phyloP scores from a whole-genome alignment of 108 stramenopile genomes.

The Fragilariopsis cylindrus region DNA sequence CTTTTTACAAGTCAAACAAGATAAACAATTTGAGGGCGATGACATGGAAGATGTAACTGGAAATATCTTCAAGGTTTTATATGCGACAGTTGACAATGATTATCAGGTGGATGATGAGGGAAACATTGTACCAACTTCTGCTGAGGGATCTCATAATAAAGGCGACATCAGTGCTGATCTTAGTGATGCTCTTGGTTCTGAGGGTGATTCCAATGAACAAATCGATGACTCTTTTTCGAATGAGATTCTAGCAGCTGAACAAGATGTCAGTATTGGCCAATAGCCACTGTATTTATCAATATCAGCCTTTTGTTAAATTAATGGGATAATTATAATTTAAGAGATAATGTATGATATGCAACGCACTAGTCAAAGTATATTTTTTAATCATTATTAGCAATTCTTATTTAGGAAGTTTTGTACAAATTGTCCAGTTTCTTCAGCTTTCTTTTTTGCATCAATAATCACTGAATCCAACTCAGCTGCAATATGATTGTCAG shows the following conservation, averaged over 20 bases:
- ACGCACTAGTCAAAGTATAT: too few species aligned
- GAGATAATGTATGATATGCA: too few species aligned
- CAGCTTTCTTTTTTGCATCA: constrained; percentile 40
- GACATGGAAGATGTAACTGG: constrained; percentile 55
- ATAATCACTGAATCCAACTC: constrained; percentile 69
- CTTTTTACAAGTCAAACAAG: constrained; percentile 87
- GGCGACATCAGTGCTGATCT: neutral
- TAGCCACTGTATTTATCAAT: too few species aligned
- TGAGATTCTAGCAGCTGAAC: too few species aligned
- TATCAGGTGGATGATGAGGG: constrained; percentile 54
- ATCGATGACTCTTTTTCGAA: constrained; percentile 1
- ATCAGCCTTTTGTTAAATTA: too few species aligned
- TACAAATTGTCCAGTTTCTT: neutral
- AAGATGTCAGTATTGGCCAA: too few species aligned
- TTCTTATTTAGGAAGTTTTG: neutral
- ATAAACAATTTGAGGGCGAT: constrained; percentile 50
- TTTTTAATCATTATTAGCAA: too few species aligned
- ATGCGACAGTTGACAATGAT: constrained; percentile 63
- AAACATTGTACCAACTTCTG: neutral
- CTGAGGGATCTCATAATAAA: neutral
- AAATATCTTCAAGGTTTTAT: constrained; percentile 76
- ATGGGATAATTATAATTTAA: too few species aligned
- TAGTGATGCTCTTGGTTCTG: neutral
- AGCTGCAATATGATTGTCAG: constrained; percentile 58
- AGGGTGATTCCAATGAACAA: too few species aligned